These are phyloP conservation scores for Trichoderma asperelloides DNA, from an alignment of 495 filamentous ascomycete species.

Conservation along the genomic window DNA sequence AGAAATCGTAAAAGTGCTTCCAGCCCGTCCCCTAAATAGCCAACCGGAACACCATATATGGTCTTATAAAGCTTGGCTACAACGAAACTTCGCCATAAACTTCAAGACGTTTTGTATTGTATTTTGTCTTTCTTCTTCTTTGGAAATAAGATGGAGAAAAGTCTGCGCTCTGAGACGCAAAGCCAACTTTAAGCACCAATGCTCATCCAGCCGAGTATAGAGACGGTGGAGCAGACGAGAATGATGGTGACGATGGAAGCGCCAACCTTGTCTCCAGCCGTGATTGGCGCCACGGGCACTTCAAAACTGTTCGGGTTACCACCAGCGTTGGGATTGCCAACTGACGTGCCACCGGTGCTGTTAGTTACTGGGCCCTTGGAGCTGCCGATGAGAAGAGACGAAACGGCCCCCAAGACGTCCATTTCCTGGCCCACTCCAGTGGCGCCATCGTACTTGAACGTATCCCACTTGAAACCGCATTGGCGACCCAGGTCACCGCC, in stretches of 20 bases:
- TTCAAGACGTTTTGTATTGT: too few species aligned
- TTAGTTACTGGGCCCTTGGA: constrained; percentile 44
- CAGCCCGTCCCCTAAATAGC: neutral
- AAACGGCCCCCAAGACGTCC: constrained; percentile 56
- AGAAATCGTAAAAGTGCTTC: neutral
- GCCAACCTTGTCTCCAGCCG: constrained; percentile 53
- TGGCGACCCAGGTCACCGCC: constrained; percentile 47
- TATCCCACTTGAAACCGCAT: constrained; percentile 66
- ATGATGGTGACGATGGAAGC: constrained; percentile 54
- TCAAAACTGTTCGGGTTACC: constrained; percentile 18
- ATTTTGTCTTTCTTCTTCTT: neutral
- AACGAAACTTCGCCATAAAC: neutral
- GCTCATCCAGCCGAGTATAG: constrained; percentile 38
- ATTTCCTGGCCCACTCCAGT: constrained; percentile 61
- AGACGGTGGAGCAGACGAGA: constrained; percentile 28
- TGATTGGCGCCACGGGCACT: constrained; percentile 28
- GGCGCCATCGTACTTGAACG: constrained; percentile 47
- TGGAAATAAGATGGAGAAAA: neutral
- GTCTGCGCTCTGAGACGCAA: neutral
- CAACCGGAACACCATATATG: neutral
- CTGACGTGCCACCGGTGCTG: constrained; percentile 54
- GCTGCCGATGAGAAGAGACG: constrained; percentile 38
- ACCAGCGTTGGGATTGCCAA: constrained; percentile 54
- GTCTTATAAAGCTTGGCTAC: neutral
- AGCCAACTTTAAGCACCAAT: neutral